Base-by-base conservation (phyloP, 176 grass and related monocot species). In the Bolboschoenus planiculmis region DNA sequence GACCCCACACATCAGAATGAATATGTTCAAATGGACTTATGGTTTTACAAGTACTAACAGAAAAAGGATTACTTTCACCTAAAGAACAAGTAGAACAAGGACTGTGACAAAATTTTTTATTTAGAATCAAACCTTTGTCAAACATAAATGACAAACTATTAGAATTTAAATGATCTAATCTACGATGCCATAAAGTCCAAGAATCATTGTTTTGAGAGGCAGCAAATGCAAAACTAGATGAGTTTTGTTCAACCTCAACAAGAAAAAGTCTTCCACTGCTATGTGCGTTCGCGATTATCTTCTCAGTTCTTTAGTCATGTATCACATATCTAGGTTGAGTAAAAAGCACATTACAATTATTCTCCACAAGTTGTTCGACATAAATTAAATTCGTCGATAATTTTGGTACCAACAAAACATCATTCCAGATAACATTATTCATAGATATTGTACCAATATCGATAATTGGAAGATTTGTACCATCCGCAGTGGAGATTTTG, bases 1-100 rank as follows among this genome's bases (percentile, higher is more conserved):
- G 46, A 33, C 75, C 47, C 47, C 47, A 78, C 24, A 78, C n/a
- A 53, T 78, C 75, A 33, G 47, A 29, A 31, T 78, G 75, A 35
- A 78, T 9, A 48, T 56, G 44, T 15, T 78, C 21, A 29, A 56
- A 53, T 53, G 24, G 24, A 15, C 1, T 35, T 9, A 1, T 18
- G 20, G 77, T 35, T 2, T 56, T 34, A 80, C 1, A 10, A 14
- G 2, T 59, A 58, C 34, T 58, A 16, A 33, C 4, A 57, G 15
- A 10, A 56, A 80, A 80, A 3, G 77, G 77, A n/a, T 80, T 33
- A 58, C 50, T 35, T 21, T 80, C 58, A 10, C 50, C 34, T 35
- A 20, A n/a, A 4, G 4, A 1, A 21, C 77, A 79, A 58, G 30
- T 56, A 54, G 23, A 11, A 78, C 48, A 58, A 18, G 10, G 8